Conservation (phyloP, 2,329 filamentous ascomycete species). For the Aspergillus spinulosporus region DNA sequence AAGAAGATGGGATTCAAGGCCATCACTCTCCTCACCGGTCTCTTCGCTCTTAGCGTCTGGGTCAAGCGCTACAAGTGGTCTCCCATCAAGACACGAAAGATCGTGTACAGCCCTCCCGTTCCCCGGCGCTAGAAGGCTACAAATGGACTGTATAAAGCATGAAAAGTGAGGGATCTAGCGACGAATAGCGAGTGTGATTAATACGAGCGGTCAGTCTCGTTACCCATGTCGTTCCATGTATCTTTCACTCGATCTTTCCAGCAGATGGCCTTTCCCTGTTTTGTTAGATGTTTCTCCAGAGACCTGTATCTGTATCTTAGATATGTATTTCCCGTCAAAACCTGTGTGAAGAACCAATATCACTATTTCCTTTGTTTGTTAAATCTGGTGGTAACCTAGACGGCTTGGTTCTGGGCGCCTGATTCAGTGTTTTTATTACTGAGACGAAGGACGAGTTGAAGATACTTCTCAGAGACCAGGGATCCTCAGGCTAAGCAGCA, state of each 20-base stretch:
- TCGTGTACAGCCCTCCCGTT: conserved; percentile 77
- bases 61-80: conserved; percentile 99
- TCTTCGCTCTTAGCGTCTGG: conserved; percentile 90
- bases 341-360: conserved; percentile 41
- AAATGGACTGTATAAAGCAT: conserved; percentile 32
- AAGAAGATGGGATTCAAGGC: conserved; percentile 99
- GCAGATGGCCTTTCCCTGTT: conserved; percentile 33
- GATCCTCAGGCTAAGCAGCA: background rate
- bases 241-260: conserved; percentile 29
- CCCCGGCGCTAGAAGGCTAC: conserved; percentile 36
- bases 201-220: conserved; percentile 28
- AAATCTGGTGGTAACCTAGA: conserved; percentile 7
- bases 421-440: background rate
- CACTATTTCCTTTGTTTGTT: conserved; percentile 41
- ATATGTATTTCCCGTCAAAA: conserved; percentile 43
- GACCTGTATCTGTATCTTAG: conserved; percentile 47
- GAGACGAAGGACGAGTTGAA: background rate
- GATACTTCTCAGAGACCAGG: too few species aligned
- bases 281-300: conserved; percentile 41
- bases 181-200: conserved; percentile 28
- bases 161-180: conserved; percentile 31
- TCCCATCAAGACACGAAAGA: conserved; percentile 91
- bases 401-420: background rate
- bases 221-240: conserved; percentile 26
- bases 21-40: conserved; percentile 71